phyloP scores from a whole-genome alignment of 208 protist genomes.

The Trypanosoma scelopori region DNA sequence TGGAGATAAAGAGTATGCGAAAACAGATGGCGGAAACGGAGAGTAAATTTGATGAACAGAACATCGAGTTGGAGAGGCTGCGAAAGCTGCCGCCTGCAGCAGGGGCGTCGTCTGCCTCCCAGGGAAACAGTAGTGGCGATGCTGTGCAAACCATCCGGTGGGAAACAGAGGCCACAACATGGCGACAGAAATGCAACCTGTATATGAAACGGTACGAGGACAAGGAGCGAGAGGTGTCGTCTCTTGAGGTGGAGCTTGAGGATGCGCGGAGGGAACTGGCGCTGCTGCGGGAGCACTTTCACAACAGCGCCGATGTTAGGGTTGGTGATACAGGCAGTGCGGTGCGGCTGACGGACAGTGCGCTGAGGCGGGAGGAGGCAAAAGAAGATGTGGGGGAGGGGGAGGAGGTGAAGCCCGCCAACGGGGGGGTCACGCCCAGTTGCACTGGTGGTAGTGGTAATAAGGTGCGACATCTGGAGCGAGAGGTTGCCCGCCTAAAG shows the following conservation, averaged over 20 bases:
- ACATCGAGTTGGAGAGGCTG: conserved; percentile 51
- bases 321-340: conserved; percentile 3
- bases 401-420: too few species aligned
- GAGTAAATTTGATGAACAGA: conserved; percentile 35
- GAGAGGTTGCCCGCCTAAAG: conserved; percentile 81
- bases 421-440: too few species aligned
- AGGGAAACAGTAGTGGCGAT: not conserved
- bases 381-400: not conserved
- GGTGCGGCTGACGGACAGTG: not conserved
- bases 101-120: too few species aligned
- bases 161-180: conserved; percentile 72
- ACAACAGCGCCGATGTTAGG: conserved; percentile 29
- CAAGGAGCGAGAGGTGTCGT: conserved; percentile 60
- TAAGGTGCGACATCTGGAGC: conserved; percentile 38
- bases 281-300: conserved; percentile 45
- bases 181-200: conserved; percentile 74
- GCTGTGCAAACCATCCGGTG: conserved; percentile 37
- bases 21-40: conserved; percentile 13
- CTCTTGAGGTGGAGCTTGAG: conserved; percentile 76
- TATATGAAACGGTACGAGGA: conserved; percentile 64
- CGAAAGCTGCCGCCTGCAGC: conserved; percentile 22
- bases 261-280: conserved; percentile 52
- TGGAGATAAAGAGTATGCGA: conserved; percentile 24
- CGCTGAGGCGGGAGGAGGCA: not conserved
- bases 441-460: not conserved